Evolutionary conservation across 2,329 filamentous ascomycete genomes (phyloP).

Genomic region (Pyricularia sp.): DNA sequence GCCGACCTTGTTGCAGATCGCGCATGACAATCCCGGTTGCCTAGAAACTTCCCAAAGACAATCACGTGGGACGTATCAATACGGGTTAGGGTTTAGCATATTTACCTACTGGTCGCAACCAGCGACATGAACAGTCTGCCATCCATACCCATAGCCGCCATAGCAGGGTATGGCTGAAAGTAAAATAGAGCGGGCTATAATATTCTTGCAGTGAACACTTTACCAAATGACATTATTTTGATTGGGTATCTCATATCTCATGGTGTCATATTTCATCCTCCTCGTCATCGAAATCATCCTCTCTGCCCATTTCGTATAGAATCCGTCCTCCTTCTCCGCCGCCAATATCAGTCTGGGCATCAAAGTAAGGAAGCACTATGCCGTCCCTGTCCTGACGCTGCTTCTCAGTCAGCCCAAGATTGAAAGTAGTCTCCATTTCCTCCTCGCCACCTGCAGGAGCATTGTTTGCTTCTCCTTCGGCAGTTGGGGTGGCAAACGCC

Average conservation of each 20-base stretch:
- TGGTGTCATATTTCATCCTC: constrained; percentile 69
- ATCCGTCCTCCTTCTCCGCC: constrained; percentile 85
- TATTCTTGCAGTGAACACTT: neutral
- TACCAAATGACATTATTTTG: neutral
- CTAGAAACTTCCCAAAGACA: neutral
- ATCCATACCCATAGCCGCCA: too few species aligned
- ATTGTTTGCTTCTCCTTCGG: constrained; percentile 19
- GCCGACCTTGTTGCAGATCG: too few species aligned
- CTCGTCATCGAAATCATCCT: constrained; percentile 70
- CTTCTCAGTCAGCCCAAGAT: constrained; percentile 79
- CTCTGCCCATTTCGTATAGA: constrained; percentile 89
- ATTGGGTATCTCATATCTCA: neutral
- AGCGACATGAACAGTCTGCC: neutral
- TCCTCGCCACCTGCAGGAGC: constrained; percentile 31
- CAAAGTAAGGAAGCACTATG: constrained; percentile 90
- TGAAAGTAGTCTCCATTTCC: constrained; percentile 69
- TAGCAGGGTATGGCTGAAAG: too few species aligned
- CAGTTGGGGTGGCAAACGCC: constrained; percentile 45
- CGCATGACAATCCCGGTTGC: neutral
- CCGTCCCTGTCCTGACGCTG: constrained; percentile 80
- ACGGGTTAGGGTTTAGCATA: neutral
- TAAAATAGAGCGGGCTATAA: too few species aligned
- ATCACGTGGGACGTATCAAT: neutral
- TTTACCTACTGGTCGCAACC: too few species aligned
- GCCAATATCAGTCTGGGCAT: constrained; percentile 76